Evolutionary conservation across 1,139 yeast genomes (phyloP), one percentile per base, ranked within the genome.

Genomic region (Kurtzmaniella quercitrusa): DNA sequence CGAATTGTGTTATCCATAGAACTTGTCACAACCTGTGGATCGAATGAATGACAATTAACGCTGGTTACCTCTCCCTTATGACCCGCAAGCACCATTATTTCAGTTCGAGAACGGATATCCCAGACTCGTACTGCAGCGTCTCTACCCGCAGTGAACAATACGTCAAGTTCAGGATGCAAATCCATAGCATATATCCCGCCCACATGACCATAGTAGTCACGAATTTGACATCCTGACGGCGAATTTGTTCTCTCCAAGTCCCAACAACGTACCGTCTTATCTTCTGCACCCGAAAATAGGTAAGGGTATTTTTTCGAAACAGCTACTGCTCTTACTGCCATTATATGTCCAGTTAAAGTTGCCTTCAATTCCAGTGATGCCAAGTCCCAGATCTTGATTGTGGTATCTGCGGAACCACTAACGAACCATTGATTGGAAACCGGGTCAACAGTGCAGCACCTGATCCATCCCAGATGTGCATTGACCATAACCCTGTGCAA

Each of bases 241-340:
- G 88, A 82, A 53, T 80, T 79, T 52, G 93, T 88, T 54, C 83
- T 78, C 60, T 93, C 98, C 53, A 94, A 69, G 65, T 94, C 98
- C 97, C 98, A 94, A 63, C 98, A 91, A 56, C 89, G 80, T n/a
- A 89, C 88, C 33, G 89, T 77, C 59, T 91, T 91, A 63, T 94
- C 99, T 58, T 93, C 98, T 33, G 96, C 87, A 21, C 94, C 94
- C 9, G 94, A 81, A 58, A 89, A 94, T 65, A 94, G 68, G 60
- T 93, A 93, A 0, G 98, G 97, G 55, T 81, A 88, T 45, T 86
- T 68, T 2, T 74, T 65, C 0, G 96, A 87, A 1, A 91, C 76
- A 0, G 76, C 83, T 21, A 93, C 59, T 1, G 89, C 85, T 42
- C 96, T 68, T 1, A 94, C 93, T 0, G 89, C 82, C 95, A 93